A percentile compares a stretch with the other conserved stretches of the same genome.
phyloP scores from a whole-genome alignment of 768 basidiomycete genomes.

The Lentinus tigrinus region DNA sequence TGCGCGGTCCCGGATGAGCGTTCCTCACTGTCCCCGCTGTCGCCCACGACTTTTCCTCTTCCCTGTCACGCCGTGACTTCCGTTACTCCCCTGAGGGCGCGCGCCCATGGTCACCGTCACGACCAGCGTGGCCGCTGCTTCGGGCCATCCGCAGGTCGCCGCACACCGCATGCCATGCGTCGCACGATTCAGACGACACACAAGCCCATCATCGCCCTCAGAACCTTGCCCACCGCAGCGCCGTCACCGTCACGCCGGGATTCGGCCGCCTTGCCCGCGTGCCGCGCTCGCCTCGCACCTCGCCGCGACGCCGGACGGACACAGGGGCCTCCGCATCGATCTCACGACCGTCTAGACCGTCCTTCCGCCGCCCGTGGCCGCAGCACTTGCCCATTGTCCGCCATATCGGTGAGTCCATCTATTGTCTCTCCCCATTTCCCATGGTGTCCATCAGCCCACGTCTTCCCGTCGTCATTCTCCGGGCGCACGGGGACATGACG shows the following conservation, averaged over 20 bases:
- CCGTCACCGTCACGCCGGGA: constrained; percentile 2
- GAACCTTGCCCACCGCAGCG: constrained; percentile 20
- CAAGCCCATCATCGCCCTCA: not conserved
- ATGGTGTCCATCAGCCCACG: not conserved
- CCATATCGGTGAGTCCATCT: constrained; percentile 5
- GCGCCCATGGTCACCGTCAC: constrained; percentile 6
- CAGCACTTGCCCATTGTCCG: not conserved
- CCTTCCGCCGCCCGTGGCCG: constrained; percentile 1
- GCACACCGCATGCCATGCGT: not conserved
- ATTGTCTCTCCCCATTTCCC: not conserved
- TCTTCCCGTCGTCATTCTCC: not conserved
- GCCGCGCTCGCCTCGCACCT: not conserved
- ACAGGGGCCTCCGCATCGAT: not conserved
- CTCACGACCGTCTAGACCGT: not conserved
- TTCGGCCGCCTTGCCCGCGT: constrained; percentile 1
- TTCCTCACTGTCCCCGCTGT: constrained; percentile 70
- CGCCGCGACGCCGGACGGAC: constrained; percentile 6
- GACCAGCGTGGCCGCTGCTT: constrained; percentile 5
- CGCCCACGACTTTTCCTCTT: not conserved
- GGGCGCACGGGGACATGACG: not conserved
- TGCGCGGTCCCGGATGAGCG: constrained; percentile 51
- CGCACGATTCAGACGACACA: not conserved
- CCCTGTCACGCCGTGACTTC: not conserved
- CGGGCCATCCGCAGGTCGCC: constrained; percentile 14
- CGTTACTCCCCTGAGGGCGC: constrained; percentile 10